Evolutionary conservation across 106 monocot species (phyloP), one percentile per base, ranked within the genome.

Genomic region (Phalaenopsis equestris): DNA sequence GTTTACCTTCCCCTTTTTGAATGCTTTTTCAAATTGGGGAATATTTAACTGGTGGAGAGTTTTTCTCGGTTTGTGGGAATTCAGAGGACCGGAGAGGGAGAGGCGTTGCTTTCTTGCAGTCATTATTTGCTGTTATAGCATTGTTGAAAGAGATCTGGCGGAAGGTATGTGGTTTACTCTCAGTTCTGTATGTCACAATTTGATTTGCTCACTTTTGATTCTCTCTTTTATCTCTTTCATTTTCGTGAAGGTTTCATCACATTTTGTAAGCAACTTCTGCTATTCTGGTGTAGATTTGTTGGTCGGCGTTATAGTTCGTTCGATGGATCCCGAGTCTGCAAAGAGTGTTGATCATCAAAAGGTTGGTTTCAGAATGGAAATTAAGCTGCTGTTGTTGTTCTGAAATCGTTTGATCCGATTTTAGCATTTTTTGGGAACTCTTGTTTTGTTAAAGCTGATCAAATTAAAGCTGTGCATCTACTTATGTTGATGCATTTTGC

Each of bases 311-410:
- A 43, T 74, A 43, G 74, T n/a, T 7, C 4, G 30, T 30, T 30
- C 30, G 2, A 76, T 76, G 76, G 76, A 76, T 76, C 76, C 76
- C 24, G 76, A 76, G 49, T 21, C 23, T 76, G 48, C 24, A 15
- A 76, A 76, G 49, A 47, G 46, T 15, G 19, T 5, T 2, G 17
- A 49, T 76, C 23, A 49, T 76, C 76, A 24, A 30, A 76, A 47
- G 76, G 76, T 76, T 8, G 24, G 42, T 42, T 74, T 74, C 42
- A 24, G 3, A 48, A 8, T 76, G n/a, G 41, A 45, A 74, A 18
- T 42, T 42, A 74, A 45, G 19, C 43, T 43, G 42, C 19, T 74
- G 5, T 18, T 45, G 10, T 14, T 52, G 43, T 45, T 74, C 17
- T n/a, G 41, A 45, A 18, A 19, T 45, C 19, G 41, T 1, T 45